Percentiles rank a stretch among this genome's conserved stretches.
Evolutionary conservation across 495 filamentous ascomycete genomes (phyloP).

Genomic region (Penicillium waksmanii): DNA sequence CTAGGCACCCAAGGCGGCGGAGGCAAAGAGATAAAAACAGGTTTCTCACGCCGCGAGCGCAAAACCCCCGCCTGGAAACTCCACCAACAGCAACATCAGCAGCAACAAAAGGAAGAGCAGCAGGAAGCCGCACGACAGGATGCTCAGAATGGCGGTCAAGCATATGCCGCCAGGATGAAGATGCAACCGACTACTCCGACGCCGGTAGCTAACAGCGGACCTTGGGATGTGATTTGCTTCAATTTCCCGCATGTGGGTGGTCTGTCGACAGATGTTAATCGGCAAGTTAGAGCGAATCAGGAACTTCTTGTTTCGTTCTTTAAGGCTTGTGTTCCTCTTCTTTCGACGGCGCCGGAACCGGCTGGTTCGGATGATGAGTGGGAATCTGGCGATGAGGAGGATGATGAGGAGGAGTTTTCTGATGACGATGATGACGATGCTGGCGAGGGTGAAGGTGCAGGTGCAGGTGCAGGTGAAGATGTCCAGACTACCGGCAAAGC

Average conservation of each 20-base stretch:
- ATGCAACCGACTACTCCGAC: background rate
- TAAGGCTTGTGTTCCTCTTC: slow-evolving; percentile 56
- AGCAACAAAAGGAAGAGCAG: background rate
- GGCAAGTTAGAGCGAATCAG: slow-evolving; percentile 92
- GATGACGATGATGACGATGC: slow-evolving; percentile 29
- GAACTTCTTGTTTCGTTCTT: slow-evolving; percentile 87
- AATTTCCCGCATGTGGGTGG: slow-evolving; percentile 98
- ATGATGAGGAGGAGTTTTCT: slow-evolving; percentile 10
- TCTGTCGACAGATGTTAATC: slow-evolving; percentile 86
- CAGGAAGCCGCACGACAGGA: background rate
- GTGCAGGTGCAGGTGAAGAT: slow-evolving; percentile 18
- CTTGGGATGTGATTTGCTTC: slow-evolving; percentile 81
- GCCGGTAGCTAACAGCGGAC: slow-evolving; percentile 32
- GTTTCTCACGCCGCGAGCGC: slow-evolving; percentile 33
- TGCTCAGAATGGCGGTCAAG: background rate
- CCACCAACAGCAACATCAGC: slow-evolving; percentile 13
- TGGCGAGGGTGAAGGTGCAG: slow-evolving; percentile 17
- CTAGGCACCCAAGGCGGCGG: slow-evolving; percentile 51
- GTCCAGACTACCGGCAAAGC: slow-evolving; percentile 24
- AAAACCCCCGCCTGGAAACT: slow-evolving; percentile 40
- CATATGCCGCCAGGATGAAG: background rate
- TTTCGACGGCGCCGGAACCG: slow-evolving; percentile 43
- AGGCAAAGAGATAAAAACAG: slow-evolving; percentile 46
- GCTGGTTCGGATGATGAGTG: slow-evolving; percentile 32
- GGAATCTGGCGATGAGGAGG: slow-evolving; percentile 25